A percentile compares a stretch with the other conserved stretches of the same genome.
Evolutionary conservation across 179 eudicot species (phyloP).

Genomic region (Dionaea muscipula): DNA sequence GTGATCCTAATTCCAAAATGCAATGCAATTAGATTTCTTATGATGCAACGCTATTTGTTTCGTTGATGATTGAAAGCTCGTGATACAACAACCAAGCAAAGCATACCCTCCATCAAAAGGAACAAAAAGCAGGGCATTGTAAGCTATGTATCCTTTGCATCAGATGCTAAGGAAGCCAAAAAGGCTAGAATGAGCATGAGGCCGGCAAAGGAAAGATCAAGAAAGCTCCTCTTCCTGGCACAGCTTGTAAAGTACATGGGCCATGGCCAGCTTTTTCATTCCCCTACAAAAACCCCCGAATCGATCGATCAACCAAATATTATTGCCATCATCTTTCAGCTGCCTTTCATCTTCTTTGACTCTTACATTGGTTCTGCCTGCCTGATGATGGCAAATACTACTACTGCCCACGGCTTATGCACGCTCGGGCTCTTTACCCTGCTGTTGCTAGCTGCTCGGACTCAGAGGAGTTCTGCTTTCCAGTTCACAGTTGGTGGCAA

Average conservation of each 20-base stretch:
- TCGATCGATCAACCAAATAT: background rate
- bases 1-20: too few relatives aligned
- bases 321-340: conserved; percentile 10
- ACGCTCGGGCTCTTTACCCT: conserved; percentile 33
- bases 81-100: conserved; percentile 39
- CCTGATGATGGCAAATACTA: background rate
- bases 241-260: conserved; percentile 27
- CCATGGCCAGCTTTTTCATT: too few relatives aligned
- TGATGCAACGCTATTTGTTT: too few relatives aligned
- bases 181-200: conserved; percentile 15
- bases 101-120: conserved; percentile 25
- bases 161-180: conserved; percentile 38
- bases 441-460: conserved; percentile 25
- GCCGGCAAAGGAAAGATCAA: conserved; percentile 24
- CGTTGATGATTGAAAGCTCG: conserved; percentile 36
- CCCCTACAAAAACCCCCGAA: conserved; percentile 44
- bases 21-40: too few relatives aligned
- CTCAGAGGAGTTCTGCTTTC: conserved; percentile 32
- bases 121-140: background rate
- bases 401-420: conserved; percentile 16
- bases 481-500: conserved; percentile 73
- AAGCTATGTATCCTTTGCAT: conserved; percentile 42
- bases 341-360: background rate
- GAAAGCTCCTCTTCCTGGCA: conserved; percentile 45
- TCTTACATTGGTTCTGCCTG: background rate